phyloP scores from a whole-genome alignment of 331 rosid species.

The Telfairia occidentalis region DNA sequence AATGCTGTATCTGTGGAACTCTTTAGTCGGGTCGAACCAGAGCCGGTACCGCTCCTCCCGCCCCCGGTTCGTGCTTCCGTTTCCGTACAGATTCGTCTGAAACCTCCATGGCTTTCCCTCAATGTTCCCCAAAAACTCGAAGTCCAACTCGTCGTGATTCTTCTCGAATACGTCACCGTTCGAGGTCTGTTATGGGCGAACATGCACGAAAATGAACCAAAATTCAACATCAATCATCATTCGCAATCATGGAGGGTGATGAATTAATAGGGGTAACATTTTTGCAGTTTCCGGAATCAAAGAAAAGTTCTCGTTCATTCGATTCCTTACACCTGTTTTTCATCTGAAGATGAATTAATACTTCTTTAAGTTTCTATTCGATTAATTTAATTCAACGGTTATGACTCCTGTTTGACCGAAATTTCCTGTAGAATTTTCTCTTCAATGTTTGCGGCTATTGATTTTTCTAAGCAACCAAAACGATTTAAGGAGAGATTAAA shows the following conservation, averaged over 20 bases:
- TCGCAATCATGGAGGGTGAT: slow-evolving; percentile 3
- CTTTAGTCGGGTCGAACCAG: slow-evolving; percentile 83
- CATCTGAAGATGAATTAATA: not conserved
- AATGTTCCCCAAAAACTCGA: slow-evolving; percentile 76
- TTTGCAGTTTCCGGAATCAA: not conserved
- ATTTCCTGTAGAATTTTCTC: not conserved
- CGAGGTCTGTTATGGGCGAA: slow-evolving; percentile 44
- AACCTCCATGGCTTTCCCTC: slow-evolving; percentile 93
- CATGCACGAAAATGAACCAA: not conserved
- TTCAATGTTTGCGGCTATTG: not conserved
- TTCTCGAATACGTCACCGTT: slow-evolving; percentile 83
- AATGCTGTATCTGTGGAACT: slow-evolving; percentile 73
- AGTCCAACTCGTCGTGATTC: slow-evolving; percentile 82
- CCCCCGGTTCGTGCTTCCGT: slow-evolving; percentile 87
- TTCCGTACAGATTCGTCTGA: slow-evolving; percentile 87
- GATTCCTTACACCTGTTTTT: not conserved
- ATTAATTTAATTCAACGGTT: not conserved
- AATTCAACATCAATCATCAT: slow-evolving; percentile 6
- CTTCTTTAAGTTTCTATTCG: not conserved
- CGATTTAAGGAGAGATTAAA: not conserved
- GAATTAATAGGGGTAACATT: not conserved
- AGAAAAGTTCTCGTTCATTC: not conserved
- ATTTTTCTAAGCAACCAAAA: slow-evolving; percentile 1
- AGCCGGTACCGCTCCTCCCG: slow-evolving; percentile 86
- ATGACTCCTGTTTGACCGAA: not conserved